phyloP scores from a whole-genome alignment of 257 asterid species.

The Fraxinus anomala region DNA sequence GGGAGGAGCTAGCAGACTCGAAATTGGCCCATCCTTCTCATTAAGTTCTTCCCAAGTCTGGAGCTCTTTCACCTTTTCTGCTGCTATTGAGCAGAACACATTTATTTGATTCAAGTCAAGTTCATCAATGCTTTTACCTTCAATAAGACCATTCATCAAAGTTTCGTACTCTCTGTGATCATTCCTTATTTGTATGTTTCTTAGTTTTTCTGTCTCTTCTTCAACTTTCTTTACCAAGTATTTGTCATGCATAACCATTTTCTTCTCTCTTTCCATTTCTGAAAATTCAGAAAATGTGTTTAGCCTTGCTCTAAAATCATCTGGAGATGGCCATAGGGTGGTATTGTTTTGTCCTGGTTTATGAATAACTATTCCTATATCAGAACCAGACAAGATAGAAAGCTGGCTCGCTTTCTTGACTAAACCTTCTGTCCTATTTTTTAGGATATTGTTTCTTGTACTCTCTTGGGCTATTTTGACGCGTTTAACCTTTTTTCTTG shows the following conservation, averaged over 20 bases:
- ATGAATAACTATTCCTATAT: constrained; percentile 18
- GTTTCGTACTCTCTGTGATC: constrained; percentile 4
- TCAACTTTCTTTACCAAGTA: constrained; percentile 15
- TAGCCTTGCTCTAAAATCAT: constrained; percentile 13
- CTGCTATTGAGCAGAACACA: constrained; percentile 7
- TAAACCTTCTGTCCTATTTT: constrained; percentile 22
- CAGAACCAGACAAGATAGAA: constrained; percentile 31
- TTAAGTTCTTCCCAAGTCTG: neutral
- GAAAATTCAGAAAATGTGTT: constrained; percentile 11
- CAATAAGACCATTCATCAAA: neutral
- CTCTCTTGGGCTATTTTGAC: constrained; percentile 9
- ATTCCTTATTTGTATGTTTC: neutral
- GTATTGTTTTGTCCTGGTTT: constrained; percentile 8
- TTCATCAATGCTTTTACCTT: neutral
- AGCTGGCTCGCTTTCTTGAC: constrained; percentile 33
- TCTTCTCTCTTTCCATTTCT: constrained; percentile 15
- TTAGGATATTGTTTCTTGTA: constrained; percentile 23
- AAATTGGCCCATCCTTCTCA: neutral
- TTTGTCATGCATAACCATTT: constrained; percentile 11
- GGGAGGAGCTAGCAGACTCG: neutral
- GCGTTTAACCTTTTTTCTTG: constrained; percentile 28
- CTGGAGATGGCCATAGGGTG: constrained; percentile 25
- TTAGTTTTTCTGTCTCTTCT: neutral
- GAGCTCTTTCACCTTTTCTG: constrained; percentile 18
- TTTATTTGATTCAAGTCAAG: constrained; percentile 18